Conservation (phyloP, 768 basidiomycete species). For the Suillus placidus region DNA sequence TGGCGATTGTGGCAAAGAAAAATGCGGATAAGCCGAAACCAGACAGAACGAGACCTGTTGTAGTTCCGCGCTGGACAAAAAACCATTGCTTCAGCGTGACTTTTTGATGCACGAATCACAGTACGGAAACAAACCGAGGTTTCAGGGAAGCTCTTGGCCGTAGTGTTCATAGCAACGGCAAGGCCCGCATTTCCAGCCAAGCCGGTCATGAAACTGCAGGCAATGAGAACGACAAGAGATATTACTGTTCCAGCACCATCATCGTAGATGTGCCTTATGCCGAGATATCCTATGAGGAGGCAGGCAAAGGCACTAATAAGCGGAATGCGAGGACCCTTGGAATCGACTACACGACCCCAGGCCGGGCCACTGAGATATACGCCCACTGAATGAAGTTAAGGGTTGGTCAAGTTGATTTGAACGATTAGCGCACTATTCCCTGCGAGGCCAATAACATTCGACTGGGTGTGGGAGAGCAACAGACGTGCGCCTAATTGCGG, state of each 20-base stretch:
- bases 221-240: constrained; percentile 54
- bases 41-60: constrained; percentile 78
- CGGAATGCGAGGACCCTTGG: constrained; percentile 68
- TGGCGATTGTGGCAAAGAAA: constrained; percentile 79
- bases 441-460: constrained; percentile 81
- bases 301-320: constrained; percentile 60
- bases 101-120: not conserved
- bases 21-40: constrained; percentile 93
- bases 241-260: constrained; percentile 44
- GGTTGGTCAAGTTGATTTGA: not conserved
- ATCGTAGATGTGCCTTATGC: constrained; percentile 71
- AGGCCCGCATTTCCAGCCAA: constrained; percentile 76
- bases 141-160: constrained; percentile 83
- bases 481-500: constrained; percentile 84
- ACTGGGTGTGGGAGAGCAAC: constrained; percentile 73
- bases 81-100: constrained; percentile 1
- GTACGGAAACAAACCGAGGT: constrained; percentile 50
- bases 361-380: constrained; percentile 76
- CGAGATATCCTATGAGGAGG: constrained; percentile 72
- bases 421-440: constrained; percentile 59
- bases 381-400: constrained; percentile 52
- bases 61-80: constrained; percentile 61
- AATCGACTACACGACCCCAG: constrained; percentile 80
- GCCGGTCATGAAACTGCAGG: constrained; percentile 75
- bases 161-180: constrained; percentile 72